A percentile compares a stretch with the other conserved stretches of the same genome.
phyloP scores from a whole-genome alignment of 257 asterid species.

The Leptodermis oblonga region DNA sequence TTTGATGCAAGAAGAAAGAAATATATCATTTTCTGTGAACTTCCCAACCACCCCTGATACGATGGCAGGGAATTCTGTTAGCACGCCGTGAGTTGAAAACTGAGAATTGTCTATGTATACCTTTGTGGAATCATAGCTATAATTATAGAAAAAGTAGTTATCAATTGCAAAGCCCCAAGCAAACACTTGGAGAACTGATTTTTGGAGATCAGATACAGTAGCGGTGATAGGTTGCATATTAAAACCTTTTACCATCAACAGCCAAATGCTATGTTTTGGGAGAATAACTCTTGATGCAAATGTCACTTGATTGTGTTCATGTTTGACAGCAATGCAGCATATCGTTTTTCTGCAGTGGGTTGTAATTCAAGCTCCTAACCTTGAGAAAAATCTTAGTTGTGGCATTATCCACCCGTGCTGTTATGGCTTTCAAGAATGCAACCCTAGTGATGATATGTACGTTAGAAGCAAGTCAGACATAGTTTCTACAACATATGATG shows the following conservation, averaged over 20 bases:
- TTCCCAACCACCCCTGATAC: slow-evolving; percentile 79
- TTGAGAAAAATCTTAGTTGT: slow-evolving; percentile 53
- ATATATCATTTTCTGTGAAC: slow-evolving; percentile 1
- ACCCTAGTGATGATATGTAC: slow-evolving; percentile 89
- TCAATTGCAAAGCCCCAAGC: slow-evolving; percentile 85
- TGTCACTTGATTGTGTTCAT: slow-evolving; percentile 55
- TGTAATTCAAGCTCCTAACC: slow-evolving; percentile 30
- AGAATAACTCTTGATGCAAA: slow-evolving; percentile 76
- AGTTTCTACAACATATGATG: slow-evolving; percentile 26
- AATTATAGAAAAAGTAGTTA: slow-evolving; percentile 55
- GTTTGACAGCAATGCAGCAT: slow-evolving; percentile 44
- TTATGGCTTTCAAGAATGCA: slow-evolving; percentile 67
- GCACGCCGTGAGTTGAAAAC: slow-evolving; percentile 75
- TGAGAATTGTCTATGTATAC: slow-evolving; percentile 66
- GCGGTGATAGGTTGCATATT: slow-evolving; percentile 62
- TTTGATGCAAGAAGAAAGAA: slow-evolving; percentile 5
- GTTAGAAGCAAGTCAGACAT: slow-evolving; percentile 33
- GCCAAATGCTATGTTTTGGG: slow-evolving; percentile 84
- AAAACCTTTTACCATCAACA: slow-evolving; percentile 33
- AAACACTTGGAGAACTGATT: slow-evolving; percentile 59
- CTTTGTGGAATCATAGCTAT: slow-evolving; percentile 72
- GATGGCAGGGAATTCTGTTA: slow-evolving; percentile 78
- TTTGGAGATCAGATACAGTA: slow-evolving; percentile 78
- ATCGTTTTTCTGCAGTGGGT: slow-evolving; percentile 55
- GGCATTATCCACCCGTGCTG: slow-evolving; percentile 32